Conservation (phyloP, 257 asterid species). For the Jaltomata sinuosa region DNA sequence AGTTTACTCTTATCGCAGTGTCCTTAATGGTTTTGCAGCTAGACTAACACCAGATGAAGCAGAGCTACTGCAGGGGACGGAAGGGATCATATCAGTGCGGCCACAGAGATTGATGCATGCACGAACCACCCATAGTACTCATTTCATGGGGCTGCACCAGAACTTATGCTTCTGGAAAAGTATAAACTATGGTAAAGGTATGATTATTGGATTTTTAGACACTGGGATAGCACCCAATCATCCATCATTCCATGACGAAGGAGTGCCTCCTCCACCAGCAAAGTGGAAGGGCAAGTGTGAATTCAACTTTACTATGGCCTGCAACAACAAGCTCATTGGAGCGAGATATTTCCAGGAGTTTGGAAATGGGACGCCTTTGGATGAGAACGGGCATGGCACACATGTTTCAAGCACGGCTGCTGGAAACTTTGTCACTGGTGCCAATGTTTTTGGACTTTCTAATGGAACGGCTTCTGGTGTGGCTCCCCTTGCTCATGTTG, state of each 20-base stretch:
- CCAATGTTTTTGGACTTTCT: constrained; percentile 10
- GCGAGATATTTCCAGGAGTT: constrained; percentile 5
- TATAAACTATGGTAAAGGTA: constrained; percentile 16
- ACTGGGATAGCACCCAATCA: constrained; percentile 14
- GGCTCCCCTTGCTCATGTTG: constrained; percentile 22
- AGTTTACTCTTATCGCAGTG: constrained; percentile 8
- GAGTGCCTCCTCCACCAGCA: constrained; percentile 7
- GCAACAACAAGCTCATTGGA: constrained; percentile 30
- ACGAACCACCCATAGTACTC: constrained; percentile 8
- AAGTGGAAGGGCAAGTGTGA: constrained; percentile 28
- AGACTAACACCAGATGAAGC: constrained; percentile 9
- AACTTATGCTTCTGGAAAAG: constrained; percentile 4
- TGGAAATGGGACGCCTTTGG: neutral
- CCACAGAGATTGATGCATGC: neutral
- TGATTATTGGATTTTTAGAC: constrained; percentile 25
- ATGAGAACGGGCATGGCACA: constrained; percentile 20
- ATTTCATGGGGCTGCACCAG: constrained; percentile 9
- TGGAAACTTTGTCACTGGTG: constrained; percentile 20
- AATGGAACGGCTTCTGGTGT: constrained; percentile 26
- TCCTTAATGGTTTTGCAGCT: constrained; percentile 22
- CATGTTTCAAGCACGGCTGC: constrained; percentile 24
- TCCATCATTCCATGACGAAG: constrained; percentile 13
- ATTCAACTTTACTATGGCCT: neutral
- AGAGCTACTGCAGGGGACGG: neutral
- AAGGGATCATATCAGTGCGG: constrained; percentile 14